Base-by-base conservation (phyloP, 352 stramenopile genomes). In the Pythium insidiosum region DNA sequence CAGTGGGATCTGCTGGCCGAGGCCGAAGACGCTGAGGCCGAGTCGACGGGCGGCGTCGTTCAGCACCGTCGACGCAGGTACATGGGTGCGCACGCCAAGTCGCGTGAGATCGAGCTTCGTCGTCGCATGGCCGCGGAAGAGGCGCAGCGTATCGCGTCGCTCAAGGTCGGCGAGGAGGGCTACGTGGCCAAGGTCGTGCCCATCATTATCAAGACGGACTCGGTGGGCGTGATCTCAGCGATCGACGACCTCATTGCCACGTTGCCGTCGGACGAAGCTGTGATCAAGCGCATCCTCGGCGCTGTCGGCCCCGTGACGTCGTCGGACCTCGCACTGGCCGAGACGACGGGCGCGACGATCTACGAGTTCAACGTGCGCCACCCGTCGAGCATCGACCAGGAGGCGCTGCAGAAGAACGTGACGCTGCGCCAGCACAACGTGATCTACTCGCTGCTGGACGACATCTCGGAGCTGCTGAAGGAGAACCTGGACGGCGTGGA, bases 151-250 rank as follows among this genome's bases (percentile, higher is more conserved):
- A 43, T 90, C 6, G 80, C 79, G 24, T 45, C 61, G 26, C 54
- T 89, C n/a, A 83, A 77, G 49, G 66, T 71, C 6, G 75, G 75
- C 40, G 76, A 88, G 38, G 68, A 84, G 15, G 71, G 61, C 0
- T 97, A 98, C 55, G 76, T 97, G 47, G 63, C 79, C 13, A 94
- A 95, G 48, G 76, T 97, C 53, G 89, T 99, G 50, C 95, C 91
- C 23, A 95, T 99, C 37, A 83, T 99, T 23, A 73, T 99, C 22
- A 99, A 99, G 73, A 97, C 95, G 12, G 96, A 99, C 61, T 92
- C 95, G n/a, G 90, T 98, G 42, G 96, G 96, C 38, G 94, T 96
- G 30, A 94, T 98, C 19, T 81, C 98, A 45, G 96, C 96, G 43
- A 90, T 89, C 33, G 73, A 87, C 45, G 71, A 89, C n/a, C 63